Percentiles rank a stretch among this genome's conserved stretches.
Conservation (phyloP, 345 rosid species). For the Bruguiera sexangula region DNA sequence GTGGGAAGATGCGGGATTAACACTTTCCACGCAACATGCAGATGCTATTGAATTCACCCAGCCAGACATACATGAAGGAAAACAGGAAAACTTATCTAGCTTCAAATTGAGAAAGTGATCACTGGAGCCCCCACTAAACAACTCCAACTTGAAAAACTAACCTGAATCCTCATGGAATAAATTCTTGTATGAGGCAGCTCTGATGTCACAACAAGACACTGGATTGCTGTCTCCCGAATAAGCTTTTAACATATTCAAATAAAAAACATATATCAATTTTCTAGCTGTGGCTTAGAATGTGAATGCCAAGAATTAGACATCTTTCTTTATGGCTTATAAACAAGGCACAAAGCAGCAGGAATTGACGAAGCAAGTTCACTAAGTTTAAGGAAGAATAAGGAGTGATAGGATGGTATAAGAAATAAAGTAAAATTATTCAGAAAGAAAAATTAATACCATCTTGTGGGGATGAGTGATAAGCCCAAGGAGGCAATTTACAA, state of each 20-base stretch:
- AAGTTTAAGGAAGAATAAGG: background rate
- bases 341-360: too few species aligned
- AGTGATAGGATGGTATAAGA: background rate
- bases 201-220: constrained; percentile 69
- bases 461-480: constrained; percentile 55
- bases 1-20: too few species aligned
- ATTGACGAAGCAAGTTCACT: too few species aligned
- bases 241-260: constrained; percentile 45
- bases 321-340: too few species aligned
- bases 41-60: too few species aligned
- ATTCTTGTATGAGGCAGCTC: constrained; percentile 65
- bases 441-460: constrained; percentile 43
- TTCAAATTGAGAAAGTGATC: too few species aligned
- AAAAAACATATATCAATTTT: background rate
- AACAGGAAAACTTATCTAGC: too few species aligned
- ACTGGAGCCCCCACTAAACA: too few species aligned
- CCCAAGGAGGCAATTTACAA: constrained; percentile 49
- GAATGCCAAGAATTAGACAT: too few species aligned
- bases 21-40: too few species aligned
- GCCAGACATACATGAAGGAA: too few species aligned
- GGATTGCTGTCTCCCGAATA: constrained; percentile 81
- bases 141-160: constrained; percentile 21
- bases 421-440: background rate
- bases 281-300: background rate
- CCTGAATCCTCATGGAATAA: constrained; percentile 49